Evolutionary conservation across 148 eudicot species (phyloP).

Genomic region (Salicornia ramosissima): DNA sequence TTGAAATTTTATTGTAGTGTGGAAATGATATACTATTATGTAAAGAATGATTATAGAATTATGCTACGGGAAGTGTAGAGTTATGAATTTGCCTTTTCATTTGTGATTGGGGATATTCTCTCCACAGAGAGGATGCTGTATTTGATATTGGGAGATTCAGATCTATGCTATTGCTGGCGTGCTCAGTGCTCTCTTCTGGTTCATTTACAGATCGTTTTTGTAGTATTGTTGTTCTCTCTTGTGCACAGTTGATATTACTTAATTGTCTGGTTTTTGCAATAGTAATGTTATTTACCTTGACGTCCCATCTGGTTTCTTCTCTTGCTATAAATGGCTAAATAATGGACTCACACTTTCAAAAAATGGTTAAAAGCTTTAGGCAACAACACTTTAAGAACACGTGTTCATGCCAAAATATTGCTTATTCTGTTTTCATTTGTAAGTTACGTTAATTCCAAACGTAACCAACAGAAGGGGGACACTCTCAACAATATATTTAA

Average conservation of each 20-base stretch:
- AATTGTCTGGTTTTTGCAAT: too few relatives aligned
- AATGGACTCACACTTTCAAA: too few relatives aligned
- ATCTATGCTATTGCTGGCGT: background rate
- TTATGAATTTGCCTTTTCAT: constrained; percentile 4
- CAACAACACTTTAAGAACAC: too few relatives aligned
- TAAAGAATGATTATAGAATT: constrained; percentile 15
- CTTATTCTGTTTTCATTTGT: too few relatives aligned
- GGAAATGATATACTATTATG: constrained; percentile 16
- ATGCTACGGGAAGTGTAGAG: constrained; percentile 13
- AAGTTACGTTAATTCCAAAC: too few relatives aligned
- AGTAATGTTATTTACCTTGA: too few relatives aligned
- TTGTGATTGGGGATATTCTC: background rate
- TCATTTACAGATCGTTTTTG: background rate
- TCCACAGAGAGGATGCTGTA: background rate
- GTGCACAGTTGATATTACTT: background rate
- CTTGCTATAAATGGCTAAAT: too few relatives aligned
- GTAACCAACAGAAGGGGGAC: too few relatives aligned
- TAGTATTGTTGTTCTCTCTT: background rate
- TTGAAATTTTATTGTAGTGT: constrained; percentile 19
- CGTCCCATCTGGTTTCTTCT: too few relatives aligned
- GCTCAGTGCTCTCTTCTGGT: background rate
- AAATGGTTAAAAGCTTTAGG: too few relatives aligned
- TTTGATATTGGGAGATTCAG: background rate
- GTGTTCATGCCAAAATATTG: too few relatives aligned
- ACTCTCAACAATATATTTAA: too few relatives aligned